These are phyloP conservation scores for Uncinocarpus reesii DNA, from an alignment of 2,329 filamentous ascomycete genomes.

Conservation along the genomic window DNA sequence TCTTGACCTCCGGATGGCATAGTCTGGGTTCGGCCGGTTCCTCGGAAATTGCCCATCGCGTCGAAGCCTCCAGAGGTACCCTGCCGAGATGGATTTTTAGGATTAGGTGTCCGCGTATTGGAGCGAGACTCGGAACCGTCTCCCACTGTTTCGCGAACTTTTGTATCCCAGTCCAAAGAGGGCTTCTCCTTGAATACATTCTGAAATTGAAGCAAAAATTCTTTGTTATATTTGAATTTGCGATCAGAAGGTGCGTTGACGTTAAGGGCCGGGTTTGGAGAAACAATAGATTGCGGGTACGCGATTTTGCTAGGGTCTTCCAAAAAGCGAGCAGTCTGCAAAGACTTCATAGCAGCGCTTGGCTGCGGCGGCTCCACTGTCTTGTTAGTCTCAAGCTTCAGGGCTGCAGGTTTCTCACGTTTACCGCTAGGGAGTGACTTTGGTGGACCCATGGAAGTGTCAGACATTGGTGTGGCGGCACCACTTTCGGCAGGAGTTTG, in stretches of 20 bases:
- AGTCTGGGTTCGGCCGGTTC: conserved; percentile 40
- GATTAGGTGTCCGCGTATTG: conserved; percentile 22
- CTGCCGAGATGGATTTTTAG: conserved; percentile 10
- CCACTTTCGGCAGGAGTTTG: conserved; percentile 37
- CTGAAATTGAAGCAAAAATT: conserved; percentile 94
- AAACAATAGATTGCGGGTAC: conserved; percentile 75
- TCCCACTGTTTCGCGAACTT: conserved; percentile 74
- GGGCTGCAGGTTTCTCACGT: conserved; percentile 66
- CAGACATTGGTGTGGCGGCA: conserved; percentile 37
- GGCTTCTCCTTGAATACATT: conserved; percentile 94
- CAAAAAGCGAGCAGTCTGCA: conserved; percentile 85
- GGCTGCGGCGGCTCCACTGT: conserved; percentile 83
- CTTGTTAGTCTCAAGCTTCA: conserved; percentile 83
- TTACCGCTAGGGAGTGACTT: conserved; percentile 51
- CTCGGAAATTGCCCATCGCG: conserved; percentile 59
- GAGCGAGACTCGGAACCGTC: conserved; percentile 52
- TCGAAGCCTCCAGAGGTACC: conserved; percentile 40
- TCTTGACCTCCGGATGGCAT: conserved; percentile 59
- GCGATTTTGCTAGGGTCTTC: conserved; percentile 65
- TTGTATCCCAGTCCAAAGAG: conserved; percentile 81
- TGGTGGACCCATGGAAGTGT: conserved; percentile 39
- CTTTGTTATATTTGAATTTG: conserved; percentile 92
- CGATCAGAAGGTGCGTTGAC: conserved; percentile 56
- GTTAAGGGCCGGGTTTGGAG: conserved; percentile 87
- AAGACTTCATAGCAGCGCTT: conserved; percentile 82